These are phyloP conservation scores for Paxillus involutus DNA, from an alignment of 768 basidiomycete genomes.

Conservation along the genomic window DNA sequence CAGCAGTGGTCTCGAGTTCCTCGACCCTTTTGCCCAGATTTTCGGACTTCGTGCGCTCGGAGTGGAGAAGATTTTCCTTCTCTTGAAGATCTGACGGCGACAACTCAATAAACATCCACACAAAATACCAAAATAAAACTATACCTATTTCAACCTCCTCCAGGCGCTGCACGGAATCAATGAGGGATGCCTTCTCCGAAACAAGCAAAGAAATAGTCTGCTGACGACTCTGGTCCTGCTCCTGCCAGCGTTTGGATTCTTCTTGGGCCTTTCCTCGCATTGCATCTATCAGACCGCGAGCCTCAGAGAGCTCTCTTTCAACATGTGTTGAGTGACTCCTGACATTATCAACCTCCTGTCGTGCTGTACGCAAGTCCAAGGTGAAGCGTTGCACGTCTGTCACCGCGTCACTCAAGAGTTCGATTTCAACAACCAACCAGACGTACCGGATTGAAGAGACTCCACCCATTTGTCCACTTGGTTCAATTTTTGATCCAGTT, in stretches of 20 bases:
- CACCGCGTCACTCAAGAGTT: conserved; percentile 24
- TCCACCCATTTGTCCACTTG: conserved; percentile 5
- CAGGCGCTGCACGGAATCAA: conserved; percentile 56
- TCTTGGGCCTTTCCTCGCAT: conserved; percentile 12
- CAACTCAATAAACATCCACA: not conserved
- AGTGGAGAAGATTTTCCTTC: conserved; percentile 39
- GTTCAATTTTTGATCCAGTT: conserved; percentile 11
- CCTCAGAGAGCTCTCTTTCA: conserved; percentile 21
- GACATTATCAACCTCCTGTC: conserved; percentile 9
- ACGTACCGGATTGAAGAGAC: conserved; percentile 23
- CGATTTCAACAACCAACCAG: conserved; percentile 22
- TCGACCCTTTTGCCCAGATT: conserved; percentile 42
- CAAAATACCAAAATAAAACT: conserved; percentile 15
- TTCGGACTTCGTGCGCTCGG: conserved; percentile 42
- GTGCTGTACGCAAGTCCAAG: conserved; percentile 16
- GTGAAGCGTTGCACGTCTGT: conserved; percentile 20
- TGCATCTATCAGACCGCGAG: conserved; percentile 19
- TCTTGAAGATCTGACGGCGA: conserved; percentile 41
- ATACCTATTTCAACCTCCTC: conserved; percentile 62
- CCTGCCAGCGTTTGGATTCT: conserved; percentile 21
- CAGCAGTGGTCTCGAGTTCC: conserved; percentile 40
- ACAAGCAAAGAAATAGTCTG: conserved; percentile 79
- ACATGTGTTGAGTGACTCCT: conserved; percentile 12
- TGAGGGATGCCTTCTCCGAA: conserved; percentile 64
- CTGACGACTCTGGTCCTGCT: conserved; percentile 54